phyloP scores from a whole-genome alignment of 1,284 basidiomycete species.

The Cryptococcus sp. region DNA sequence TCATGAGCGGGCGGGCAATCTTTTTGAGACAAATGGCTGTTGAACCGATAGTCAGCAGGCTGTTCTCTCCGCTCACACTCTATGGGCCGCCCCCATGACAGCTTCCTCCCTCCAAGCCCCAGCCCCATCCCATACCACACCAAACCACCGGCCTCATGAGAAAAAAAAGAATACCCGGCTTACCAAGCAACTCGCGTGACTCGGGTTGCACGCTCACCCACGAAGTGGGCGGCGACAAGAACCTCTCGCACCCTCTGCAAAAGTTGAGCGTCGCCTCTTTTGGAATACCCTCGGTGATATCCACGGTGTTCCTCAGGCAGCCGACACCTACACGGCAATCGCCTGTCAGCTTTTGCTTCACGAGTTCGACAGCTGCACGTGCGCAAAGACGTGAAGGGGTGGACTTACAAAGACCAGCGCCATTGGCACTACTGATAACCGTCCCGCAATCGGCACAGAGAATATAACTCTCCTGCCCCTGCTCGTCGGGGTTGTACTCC shows the following conservation, averaged over 20 bases:
- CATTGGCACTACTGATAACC: slow-evolving; percentile 81
- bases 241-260: slow-evolving; percentile 94
- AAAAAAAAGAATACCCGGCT: slow-evolving; percentile 12
- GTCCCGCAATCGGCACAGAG: slow-evolving; percentile 60
- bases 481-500: slow-evolving; percentile 46
- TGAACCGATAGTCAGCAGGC: too few relatives aligned
- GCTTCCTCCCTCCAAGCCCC: too few relatives aligned
- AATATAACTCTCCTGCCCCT: slow-evolving; percentile 47
- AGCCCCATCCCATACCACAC: too few relatives aligned
- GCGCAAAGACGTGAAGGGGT: background rate
- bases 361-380: background rate
- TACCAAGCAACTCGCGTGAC: slow-evolving; percentile 80
- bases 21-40: slow-evolving; percentile 82
- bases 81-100: too few relatives aligned
- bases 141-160: too few relatives aligned
- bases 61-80: too few relatives aligned
- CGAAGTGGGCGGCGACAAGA: slow-evolving; percentile 81
- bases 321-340: slow-evolving; percentile 30
- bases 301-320: slow-evolving; percentile 60
- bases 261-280: slow-evolving; percentile 94
- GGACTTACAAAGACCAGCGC: slow-evolving; percentile 78
- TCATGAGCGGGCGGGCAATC: slow-evolving; percentile 81
- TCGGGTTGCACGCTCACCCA: slow-evolving; percentile 88
- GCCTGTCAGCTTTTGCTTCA: background rate
- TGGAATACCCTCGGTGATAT: slow-evolving; percentile 97